Evolutionary conservation across 2,329 filamentous ascomycete genomes (phyloP), one percentile per base, ranked within the genome.

Genomic region (Hymenoscyphus repandus): DNA sequence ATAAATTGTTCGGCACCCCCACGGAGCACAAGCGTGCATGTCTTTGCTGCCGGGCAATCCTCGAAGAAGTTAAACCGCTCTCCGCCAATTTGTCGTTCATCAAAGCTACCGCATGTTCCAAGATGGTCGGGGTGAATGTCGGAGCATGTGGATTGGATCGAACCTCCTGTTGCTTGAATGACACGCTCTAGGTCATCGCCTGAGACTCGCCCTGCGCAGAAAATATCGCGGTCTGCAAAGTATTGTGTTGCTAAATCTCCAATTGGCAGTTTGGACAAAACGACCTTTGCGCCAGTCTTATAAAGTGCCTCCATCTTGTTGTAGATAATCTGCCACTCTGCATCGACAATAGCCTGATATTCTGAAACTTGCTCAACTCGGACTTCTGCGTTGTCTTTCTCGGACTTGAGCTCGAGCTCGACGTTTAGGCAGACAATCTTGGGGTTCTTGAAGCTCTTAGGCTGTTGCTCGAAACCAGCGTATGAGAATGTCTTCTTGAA

Each of bases 401-500:
- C 93, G 56, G 89, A 92, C 83, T 99, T 99, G 62, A 99, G 78
- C 75, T 99, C 93, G 55, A 99, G 79, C 74, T 99, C 93, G 62
- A 99, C 93, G 69, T 97, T 99, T 62, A 99, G 75, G 72, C 92
- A 97, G 55, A 96, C 88, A 62, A 99, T 95, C 78, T 95, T 95
- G 55, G 93, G 93, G 72, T 96, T 82, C 68, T 80, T 83, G 77
- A 99, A 97, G 6, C 82, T 85, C 74, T 99, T 99, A 60, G 93
- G 93, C 74, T 99, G 93, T 74, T 99, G 93, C 74, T 99, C 93
- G 73, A 99, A 99, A 67, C 93, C 93, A 62, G 93, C 93, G 68
- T 99, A 99, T 46, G 92, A 91, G 72, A 99, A 99, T 5, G 93
- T 99, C 82, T 99, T 99, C 78, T 97, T 97, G 79, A 99, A 99